Percentiles rank a stretch among this genome's conserved stretches.
Evolutionary conservation across 1,284 basidiomycete genomes (phyloP).

Genomic region (Bjerkandera adusta): DNA sequence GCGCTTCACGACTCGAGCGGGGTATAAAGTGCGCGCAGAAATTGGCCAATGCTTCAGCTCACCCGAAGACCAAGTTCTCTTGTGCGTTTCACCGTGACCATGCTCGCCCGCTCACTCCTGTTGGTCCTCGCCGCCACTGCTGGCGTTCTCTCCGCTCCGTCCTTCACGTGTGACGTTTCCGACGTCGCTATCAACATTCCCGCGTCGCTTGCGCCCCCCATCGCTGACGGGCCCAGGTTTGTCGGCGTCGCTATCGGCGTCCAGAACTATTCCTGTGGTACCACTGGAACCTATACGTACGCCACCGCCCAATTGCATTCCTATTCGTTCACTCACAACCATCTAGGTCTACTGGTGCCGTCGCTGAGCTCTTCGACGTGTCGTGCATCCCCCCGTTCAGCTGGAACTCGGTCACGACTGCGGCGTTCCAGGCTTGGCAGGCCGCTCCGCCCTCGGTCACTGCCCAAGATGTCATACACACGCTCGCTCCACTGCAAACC

Average conservation of each 20-base stretch:
- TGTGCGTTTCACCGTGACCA: no score
- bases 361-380: constrained; percentile 39
- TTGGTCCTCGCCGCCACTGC: constrained; percentile 4
- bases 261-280: constrained; percentile 35
- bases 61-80: no score
- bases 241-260: constrained; percentile 31
- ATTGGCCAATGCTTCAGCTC: no score
- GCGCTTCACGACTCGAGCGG: no score
- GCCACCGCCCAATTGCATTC: no score
- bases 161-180: constrained; percentile 12
- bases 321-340: background rate
- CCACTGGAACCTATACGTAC: constrained; percentile 30
- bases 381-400: constrained; percentile 28
- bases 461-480: constrained; percentile 15
- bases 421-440: constrained; percentile 24
- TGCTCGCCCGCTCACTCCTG: constrained; percentile 9
- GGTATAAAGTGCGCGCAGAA: no score
- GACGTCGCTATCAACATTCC: constrained; percentile 9
- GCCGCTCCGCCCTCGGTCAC: constrained; percentile 14
- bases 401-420: constrained; percentile 24
- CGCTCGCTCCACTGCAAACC: constrained; percentile 7
- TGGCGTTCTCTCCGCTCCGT: constrained; percentile 10
- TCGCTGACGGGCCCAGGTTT: constrained; percentile 16
- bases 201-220: constrained; percentile 11
- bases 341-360: constrained; percentile 31